phyloP scores from a whole-genome alignment of 2,329 filamentous ascomycete species.

The Botrytis hyacinthi region DNA sequence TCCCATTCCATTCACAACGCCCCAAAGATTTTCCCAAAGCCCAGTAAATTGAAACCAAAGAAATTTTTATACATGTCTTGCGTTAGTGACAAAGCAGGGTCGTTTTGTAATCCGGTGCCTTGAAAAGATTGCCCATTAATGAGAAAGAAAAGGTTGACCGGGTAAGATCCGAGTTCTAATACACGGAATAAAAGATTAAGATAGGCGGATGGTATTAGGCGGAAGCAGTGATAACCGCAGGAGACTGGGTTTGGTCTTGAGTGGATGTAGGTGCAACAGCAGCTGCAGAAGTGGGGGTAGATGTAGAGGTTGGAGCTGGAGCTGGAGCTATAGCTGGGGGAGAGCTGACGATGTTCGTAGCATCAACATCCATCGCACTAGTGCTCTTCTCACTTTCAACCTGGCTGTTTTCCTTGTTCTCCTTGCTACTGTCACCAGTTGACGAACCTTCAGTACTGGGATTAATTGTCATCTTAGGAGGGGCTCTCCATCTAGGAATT shows the following conservation, averaged over 20 bases:
- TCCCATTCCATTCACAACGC: conserved; percentile 4
- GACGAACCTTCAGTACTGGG: conserved; percentile 48
- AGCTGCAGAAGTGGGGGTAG: conserved; percentile 14
- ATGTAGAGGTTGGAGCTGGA: conserved; percentile 29
- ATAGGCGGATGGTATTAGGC: conserved; percentile 16
- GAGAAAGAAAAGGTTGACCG: neutral
- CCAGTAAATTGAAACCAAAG: conserved; percentile 3
- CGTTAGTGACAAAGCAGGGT: neutral
- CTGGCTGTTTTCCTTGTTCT: conserved; percentile 60
- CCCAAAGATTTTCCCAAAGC: conserved; percentile 3
- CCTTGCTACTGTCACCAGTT: conserved; percentile 56
- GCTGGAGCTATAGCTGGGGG: conserved; percentile 45
- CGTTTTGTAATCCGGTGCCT: neutral
- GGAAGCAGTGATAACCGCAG: conserved; percentile 16
- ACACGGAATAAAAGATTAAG: conserved; percentile 18
- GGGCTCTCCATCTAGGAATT: conserved; percentile 78
- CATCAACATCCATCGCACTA: conserved; percentile 58
- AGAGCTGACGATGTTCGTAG: conserved; percentile 47
- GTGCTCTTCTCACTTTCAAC: conserved; percentile 57
- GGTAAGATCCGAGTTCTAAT: conserved; percentile 4
- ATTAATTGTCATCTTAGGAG: conserved; percentile 52
- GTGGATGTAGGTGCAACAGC: neutral
- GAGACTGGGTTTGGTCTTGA: conserved; percentile 1
- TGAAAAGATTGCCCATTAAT: neutral
- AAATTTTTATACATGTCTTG: conserved; percentile 18